phyloP scores from a whole-genome alignment of 177 flowering plant genomes.

The Tripterygium wilfordii region DNA sequence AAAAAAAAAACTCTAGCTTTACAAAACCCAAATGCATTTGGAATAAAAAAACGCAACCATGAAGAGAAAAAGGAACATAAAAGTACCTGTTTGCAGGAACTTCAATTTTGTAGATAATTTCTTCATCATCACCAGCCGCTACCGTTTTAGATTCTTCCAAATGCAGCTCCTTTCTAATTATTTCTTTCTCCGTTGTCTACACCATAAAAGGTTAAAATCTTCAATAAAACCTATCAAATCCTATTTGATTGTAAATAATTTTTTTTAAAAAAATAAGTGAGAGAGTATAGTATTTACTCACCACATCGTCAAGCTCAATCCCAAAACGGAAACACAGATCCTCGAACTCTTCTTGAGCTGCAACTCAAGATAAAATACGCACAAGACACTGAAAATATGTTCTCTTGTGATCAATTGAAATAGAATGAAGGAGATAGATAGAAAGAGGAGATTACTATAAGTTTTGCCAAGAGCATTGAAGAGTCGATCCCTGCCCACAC shows the following conservation, averaged over 20 bases:
- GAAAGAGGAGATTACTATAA: conserved; percentile 43
- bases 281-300: conserved; percentile 37
- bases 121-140: conserved; percentile 61
- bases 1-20: too few relatives aligned
- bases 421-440: background rate
- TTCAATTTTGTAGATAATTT: conserved; percentile 89
- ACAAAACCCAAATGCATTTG: too few relatives aligned
- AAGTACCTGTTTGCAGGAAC: conserved; percentile 86
- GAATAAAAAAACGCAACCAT: too few relatives aligned
- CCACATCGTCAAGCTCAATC: conserved; percentile 95
- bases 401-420: too few relatives aligned
- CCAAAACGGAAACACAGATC: conserved; percentile 82
- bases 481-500: conserved; percentile 83
- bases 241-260: too few relatives aligned
- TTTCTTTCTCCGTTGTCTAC: conserved; percentile 89
- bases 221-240: too few relatives aligned
- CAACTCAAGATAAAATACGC: background rate
- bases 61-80: background rate
- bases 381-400: background rate
- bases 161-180: conserved; percentile 83
- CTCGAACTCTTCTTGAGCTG: conserved; percentile 87
- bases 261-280: background rate
- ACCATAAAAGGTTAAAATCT: background rate
- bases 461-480: conserved; percentile 62
- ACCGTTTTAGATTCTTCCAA: conserved; percentile 59